Percentiles rank a stretch among this genome's conserved stretches.
phyloP scores from a whole-genome alignment of 1,139 yeast species.

The Williopsis jadinii region DNA sequence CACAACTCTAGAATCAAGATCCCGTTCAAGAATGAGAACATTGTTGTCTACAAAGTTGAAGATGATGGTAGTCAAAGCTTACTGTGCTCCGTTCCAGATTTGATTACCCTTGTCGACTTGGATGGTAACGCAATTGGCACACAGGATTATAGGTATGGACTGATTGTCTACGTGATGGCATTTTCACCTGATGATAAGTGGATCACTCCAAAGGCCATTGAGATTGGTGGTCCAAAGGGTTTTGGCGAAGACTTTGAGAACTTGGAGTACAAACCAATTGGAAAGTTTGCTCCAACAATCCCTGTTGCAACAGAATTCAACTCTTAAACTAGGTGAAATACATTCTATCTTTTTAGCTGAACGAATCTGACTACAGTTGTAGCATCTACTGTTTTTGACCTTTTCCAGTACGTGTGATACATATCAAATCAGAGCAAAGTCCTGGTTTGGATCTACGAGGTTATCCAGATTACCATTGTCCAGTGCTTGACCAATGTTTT shows the following conservation, averaged over 20 bases:
- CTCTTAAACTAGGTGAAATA: too few species aligned
- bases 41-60: slow-evolving; percentile 26
- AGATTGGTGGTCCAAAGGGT: slow-evolving; percentile 36
- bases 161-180: slow-evolving; percentile 35
- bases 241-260: slow-evolving; percentile 22
- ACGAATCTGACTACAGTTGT: too few species aligned
- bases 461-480: too few species aligned
- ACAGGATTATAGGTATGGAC: slow-evolving; percentile 38
- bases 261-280: slow-evolving; percentile 30
- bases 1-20: slow-evolving; percentile 26
- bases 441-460: too few species aligned
- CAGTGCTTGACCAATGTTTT: too few species aligned
- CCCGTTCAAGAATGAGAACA: slow-evolving; percentile 42
- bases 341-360: too few species aligned
- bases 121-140: slow-evolving; percentile 43
- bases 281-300: slow-evolving; percentile 26
- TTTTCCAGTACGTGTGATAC: too few species aligned
- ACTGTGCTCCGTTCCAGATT: slow-evolving; percentile 38
- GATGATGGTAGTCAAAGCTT: slow-evolving; percentile 18
- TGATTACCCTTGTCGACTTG: slow-evolving; percentile 35
- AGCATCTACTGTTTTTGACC: too few species aligned
- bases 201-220: slow-evolving; percentile 31
- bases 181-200: slow-evolving; percentile 34
- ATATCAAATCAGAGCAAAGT: too few species aligned
- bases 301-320: slow-evolving; percentile 19